These are phyloP conservation scores for Ceratobasidium sp. DNA, from an alignment of 1,284 basidiomycete genomes.

Conservation along the genomic window DNA sequence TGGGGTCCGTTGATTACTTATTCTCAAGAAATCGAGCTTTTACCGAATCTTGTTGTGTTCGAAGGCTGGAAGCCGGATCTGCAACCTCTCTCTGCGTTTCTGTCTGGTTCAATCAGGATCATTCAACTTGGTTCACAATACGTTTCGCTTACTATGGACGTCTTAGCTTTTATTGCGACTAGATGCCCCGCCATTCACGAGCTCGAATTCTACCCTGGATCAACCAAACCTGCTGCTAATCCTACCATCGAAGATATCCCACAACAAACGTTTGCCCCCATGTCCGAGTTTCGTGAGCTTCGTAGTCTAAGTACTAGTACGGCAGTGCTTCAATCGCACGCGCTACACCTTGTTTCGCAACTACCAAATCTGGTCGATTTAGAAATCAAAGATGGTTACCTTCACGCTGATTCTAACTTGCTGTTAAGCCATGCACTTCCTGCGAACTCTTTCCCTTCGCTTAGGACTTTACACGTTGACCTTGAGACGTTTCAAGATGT, in stretches of 20 bases:
- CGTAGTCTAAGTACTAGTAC: neutral
- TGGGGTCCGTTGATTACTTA: slow-evolving; percentile 3
- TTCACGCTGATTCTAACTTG: neutral
- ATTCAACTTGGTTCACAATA: neutral
- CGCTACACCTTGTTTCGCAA: neutral
- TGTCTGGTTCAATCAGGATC: neutral
- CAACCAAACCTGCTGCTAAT: neutral
- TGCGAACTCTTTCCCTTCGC: neutral
- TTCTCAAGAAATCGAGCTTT: neutral
- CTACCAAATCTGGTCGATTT: neutral
- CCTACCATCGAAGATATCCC: neutral
- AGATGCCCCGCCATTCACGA: neutral
- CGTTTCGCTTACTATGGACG: neutral
- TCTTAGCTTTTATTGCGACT: neutral
- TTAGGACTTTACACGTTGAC: neutral
- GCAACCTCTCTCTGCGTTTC: neutral
- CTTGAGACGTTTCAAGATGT: neutral
- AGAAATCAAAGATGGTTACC: neutral
- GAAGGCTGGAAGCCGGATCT: neutral
- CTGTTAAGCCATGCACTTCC: neutral
- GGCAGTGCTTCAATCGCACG: neutral
- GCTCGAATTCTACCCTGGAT: neutral
- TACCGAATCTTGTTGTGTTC: neutral
- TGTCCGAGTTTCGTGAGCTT: neutral
- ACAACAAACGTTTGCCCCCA: neutral